Conservation (phyloP, 495 filamentous ascomycete species). For the Choiromyces venosus region DNA sequence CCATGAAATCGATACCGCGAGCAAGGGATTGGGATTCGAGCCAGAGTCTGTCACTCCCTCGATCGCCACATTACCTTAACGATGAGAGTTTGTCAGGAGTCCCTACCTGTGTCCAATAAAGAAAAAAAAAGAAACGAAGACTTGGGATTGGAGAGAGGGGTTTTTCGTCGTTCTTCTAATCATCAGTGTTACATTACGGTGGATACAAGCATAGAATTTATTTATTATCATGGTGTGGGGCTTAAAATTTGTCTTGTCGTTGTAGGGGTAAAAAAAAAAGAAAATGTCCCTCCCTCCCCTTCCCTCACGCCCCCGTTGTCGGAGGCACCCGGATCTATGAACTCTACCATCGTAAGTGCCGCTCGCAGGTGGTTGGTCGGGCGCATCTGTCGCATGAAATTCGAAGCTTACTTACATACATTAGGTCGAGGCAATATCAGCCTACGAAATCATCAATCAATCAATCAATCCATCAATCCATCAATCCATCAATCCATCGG, state of each 20-base stretch:
- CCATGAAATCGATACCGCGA: background rate
- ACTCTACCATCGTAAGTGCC: background rate
- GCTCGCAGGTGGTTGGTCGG: background rate
- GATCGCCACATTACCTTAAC: background rate
- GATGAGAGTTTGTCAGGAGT: background rate
- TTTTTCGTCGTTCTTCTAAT: background rate
- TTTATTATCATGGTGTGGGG: background rate
- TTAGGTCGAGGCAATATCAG: background rate
- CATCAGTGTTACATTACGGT: background rate
- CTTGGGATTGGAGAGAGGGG: background rate
- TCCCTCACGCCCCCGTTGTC: background rate
- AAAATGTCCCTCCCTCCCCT: background rate
- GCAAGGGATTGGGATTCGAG: background rate
- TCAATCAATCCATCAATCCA: no score
- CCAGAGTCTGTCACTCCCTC: background rate
- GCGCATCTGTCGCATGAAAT: background rate
- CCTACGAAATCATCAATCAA: background rate
- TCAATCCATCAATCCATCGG: background rate
- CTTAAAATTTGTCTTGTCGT: background rate
- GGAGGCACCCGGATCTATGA: background rate
- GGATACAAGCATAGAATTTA: background rate
- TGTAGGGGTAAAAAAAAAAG: background rate
- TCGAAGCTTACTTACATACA: background rate
- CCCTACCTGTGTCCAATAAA: background rate
- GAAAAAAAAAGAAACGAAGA: background rate